Base-by-base conservation (phyloP, 805 yeast species). In the Lipomyces starkeyi region DNA sequence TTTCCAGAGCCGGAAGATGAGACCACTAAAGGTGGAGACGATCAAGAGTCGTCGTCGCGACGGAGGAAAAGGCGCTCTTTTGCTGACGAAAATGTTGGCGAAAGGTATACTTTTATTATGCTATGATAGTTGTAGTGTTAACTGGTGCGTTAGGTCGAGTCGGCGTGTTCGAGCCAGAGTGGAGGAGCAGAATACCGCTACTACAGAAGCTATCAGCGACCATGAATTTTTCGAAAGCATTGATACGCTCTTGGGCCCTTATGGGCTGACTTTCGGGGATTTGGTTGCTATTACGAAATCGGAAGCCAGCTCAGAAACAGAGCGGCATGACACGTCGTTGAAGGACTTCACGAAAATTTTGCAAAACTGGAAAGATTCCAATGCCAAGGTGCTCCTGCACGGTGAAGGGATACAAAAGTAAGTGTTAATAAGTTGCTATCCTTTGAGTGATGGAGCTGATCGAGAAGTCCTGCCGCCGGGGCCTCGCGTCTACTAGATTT, bases 111-210 rank as follows among this genome's bases (percentile, higher is more conserved):
- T 43, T 37, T 8, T 43, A 43, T 43, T 43, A 6, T 11, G 3
- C 49, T 43, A 11, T 43, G 22, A 43, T 43, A 37, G 49, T 6
- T 8, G 11, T 6, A 6, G 49, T 17, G 49, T 43, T 43, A 43
- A 43, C 49, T 43, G 34, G n/a, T 49, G 34, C 56, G n/a, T 25
- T 25, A 53, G 72, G 13, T 68, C 68, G 3, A 63, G 73, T 49
- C 74, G 74, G 61, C 65, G 78, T 27, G 76, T 76, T n/a, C 72
- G 74, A 20, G 75, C 76, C 6, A 64, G 76, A 11, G 70, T 64
- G 4, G 70, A 72, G 52, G 76, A 70, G 35, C 71, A 71, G 40
- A 67, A 67, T 7, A 57, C 68, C 4, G 25, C 72, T 2, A 72
- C 63, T 22, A 62, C 59, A 14, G 64, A 63, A 5, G 76, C 73